Evolutionary conservation across 176 grass and related monocot genomes (phyloP).

Genomic region (Panicum miliaceum): DNA sequence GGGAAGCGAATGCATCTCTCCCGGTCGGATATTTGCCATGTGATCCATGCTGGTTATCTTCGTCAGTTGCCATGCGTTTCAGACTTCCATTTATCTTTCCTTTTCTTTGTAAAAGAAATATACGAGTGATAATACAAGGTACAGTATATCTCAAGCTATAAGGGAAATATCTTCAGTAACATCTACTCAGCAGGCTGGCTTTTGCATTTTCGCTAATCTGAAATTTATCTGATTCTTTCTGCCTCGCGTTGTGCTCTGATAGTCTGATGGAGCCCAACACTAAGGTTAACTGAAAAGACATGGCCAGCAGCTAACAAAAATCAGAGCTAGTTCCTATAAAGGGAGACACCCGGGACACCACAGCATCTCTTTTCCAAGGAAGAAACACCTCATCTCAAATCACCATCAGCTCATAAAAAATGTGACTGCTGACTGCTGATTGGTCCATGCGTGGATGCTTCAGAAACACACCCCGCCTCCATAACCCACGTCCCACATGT

Average conservation of each 20-base stretch:
- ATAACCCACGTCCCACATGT: not conserved
- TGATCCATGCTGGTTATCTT: not conserved
- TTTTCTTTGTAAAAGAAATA: not conserved
- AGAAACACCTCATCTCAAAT: not conserved
- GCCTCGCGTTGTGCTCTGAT: not conserved
- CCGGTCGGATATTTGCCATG: not conserved
- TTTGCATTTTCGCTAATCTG: not conserved
- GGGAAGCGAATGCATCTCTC: not conserved
- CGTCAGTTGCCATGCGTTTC: not conserved
- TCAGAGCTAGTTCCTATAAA: not conserved
- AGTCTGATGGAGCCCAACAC: not conserved
- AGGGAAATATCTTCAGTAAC: not conserved
- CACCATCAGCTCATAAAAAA: not conserved
- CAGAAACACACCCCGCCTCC: not conserved
- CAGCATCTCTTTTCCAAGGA: not conserved
- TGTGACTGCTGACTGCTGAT: not conserved
- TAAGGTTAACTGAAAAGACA: constrained; percentile 1
- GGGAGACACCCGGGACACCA: not conserved
- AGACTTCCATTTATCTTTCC: not conserved
- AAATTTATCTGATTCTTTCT: not conserved
- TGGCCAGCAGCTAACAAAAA: constrained; percentile 7
- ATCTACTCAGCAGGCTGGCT: not conserved
- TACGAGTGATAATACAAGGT: not conserved
- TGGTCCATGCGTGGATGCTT: constrained; percentile 5
- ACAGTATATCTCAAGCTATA: not conserved